Evolutionary conservation across 2,329 filamentous ascomycete genomes (phyloP), one percentile per base, ranked within the genome.

Genomic region (Plectosphaerella plurivora): DNA sequence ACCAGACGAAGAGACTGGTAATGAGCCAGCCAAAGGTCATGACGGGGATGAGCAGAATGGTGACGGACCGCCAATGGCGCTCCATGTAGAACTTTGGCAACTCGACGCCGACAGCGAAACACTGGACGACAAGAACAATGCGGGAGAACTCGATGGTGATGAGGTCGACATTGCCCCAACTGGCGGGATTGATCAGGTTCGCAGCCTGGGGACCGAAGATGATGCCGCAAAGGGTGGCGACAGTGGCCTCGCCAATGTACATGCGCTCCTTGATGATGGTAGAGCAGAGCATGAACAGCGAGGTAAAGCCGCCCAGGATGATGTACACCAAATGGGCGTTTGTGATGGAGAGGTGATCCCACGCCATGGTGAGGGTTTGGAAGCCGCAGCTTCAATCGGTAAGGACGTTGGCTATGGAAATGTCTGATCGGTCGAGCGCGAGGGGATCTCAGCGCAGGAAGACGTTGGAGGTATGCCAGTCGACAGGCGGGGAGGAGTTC

Each of bases 241-340:
- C 90, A 2, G 94, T 97, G 49, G 94, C 94, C 79, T 99, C 94
- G 67, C 94, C 94, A 69, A 99, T 99, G 75, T 99, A 99, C 65
- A 97, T 82, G 69, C 89, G 89, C 78, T 99, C 94, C 78, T 99
- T 99, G 75, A 99, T 96, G 66, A 97, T 86, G 51, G 95, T 91
- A 55, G 94, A 99, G 71, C 91, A 96, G 55, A 99, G 79, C 94
- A 99, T 99, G 76, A 99, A 99, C 63, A 99, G 77, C 55, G 88
- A 91, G 61, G 94, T 99, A 76, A 99, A 99, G 69, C 93, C 94
- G 64, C 94, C 94, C 52, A 99, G 78, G 73, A 99, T 97, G 73
- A 97, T 91, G 73, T 99, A 99, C 59, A 96, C 94, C 89, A 97
- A 73, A 78, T 99, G 94, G 64, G 94, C 90, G 78, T 87, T 89